phyloP scores from a whole-genome alignment of 257 asterid species.

The Rauvolfia tetraphylla region DNA sequence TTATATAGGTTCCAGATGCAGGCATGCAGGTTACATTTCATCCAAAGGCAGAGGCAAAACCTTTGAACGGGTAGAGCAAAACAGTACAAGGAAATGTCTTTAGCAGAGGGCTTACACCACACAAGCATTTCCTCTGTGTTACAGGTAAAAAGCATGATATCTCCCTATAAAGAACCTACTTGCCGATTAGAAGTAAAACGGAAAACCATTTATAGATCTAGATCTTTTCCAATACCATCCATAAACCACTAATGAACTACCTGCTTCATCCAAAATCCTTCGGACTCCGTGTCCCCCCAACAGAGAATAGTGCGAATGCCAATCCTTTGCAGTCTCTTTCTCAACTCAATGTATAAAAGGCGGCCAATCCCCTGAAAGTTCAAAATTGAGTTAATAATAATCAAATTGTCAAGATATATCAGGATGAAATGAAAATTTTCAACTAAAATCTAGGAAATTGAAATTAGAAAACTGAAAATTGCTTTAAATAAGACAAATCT shows the following conservation, averaged over 20 bases:
- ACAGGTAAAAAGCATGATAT: not conserved
- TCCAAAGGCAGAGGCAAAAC: too few species aligned
- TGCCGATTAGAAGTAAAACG: not conserved
- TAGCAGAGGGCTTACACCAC: not conserved
- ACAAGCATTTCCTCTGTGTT: not conserved
- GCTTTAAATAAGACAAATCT: not conserved
- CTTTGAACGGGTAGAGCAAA: too few species aligned
- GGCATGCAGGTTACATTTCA: not conserved
- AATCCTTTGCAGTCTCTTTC: conserved; percentile 63
- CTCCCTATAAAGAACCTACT: conserved; percentile 1
- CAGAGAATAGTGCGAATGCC: conserved; percentile 70
- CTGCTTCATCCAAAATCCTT: conserved; percentile 91
- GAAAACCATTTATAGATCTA: not conserved
- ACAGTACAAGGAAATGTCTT: not conserved
- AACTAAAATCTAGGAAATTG: not conserved
- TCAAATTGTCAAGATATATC: not conserved
- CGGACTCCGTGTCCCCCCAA: conserved; percentile 91
- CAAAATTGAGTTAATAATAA: conserved; percentile 10
- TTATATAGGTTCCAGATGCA: not conserved
- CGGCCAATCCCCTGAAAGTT: conserved; percentile 76
- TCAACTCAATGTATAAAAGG: conserved; percentile 56
- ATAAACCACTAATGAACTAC: conserved; percentile 28
- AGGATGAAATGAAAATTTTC: not conserved
- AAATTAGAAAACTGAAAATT: not conserved
- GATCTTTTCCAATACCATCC: not conserved